phyloP scores from a whole-genome alignment of 768 basidiomycete genomes.

The Leccinellum albellum region DNA sequence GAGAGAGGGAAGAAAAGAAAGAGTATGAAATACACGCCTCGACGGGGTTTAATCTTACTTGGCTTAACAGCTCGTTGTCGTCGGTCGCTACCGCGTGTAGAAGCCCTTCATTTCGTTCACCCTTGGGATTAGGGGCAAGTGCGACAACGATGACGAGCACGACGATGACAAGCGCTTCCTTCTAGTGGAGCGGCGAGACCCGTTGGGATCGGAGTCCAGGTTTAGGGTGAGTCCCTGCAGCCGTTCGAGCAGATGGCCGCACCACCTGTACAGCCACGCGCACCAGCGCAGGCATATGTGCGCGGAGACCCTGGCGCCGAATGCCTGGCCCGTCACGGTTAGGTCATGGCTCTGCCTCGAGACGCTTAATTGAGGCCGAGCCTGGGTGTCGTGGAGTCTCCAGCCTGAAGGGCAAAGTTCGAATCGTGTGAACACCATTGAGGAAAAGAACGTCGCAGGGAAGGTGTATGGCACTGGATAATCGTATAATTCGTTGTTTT shows the following conservation, averaged over 20 bases:
- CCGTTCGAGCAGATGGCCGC: slow-evolving; percentile 1
- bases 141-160: background rate
- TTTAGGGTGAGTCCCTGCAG: background rate
- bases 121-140: background rate
- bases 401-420: slow-evolving; percentile 21
- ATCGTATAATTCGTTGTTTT: background rate
- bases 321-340: slow-evolving; percentile 24
- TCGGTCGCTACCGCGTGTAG: slow-evolving; percentile 1
- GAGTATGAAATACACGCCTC: background rate
- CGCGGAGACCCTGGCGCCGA: slow-evolving; percentile 22
- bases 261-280: slow-evolving; percentile 20
- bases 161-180: background rate
- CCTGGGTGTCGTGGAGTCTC: slow-evolving; percentile 18
- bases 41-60: background rate
- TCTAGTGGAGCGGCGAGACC: background rate
- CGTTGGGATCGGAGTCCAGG: background rate
- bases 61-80: background rate
- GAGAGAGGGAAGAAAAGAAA: background rate
- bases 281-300: slow-evolving; percentile 22
- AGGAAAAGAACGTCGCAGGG: background rate
- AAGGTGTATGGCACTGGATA: background rate
- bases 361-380: slow-evolving; percentile 21
- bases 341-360: slow-evolving; percentile 22
- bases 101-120: slow-evolving; percentile 4
- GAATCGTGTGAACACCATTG: slow-evolving; percentile 25